A percentile compares a stretch with the other conserved stretches of the same genome.
Conservation (phyloP, 1,139 yeast species). For the Suhomyces panamericanus region DNA sequence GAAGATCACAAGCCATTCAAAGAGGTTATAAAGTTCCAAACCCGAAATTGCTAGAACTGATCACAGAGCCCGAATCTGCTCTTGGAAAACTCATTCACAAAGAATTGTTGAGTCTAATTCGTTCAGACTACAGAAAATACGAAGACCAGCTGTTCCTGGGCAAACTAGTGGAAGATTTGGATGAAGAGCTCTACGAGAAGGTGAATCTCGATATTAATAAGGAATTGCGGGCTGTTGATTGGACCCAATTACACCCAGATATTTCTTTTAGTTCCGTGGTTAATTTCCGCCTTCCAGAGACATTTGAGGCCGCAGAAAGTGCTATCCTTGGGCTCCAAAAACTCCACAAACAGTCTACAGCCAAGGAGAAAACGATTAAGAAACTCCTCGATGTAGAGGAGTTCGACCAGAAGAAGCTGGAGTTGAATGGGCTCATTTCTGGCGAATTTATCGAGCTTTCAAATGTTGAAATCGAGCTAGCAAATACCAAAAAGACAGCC, state of each 20-base stretch:
- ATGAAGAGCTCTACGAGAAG: constrained; percentile 30
- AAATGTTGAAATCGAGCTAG: constrained; percentile 16
- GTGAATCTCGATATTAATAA: constrained; percentile 20
- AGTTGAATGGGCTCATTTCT: constrained; percentile 23
- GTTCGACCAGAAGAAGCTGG: constrained; percentile 5
- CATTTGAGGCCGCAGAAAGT: constrained; percentile 17
- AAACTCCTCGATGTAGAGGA: constrained; percentile 2
- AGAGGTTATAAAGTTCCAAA: constrained; percentile 52
- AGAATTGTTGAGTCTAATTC: constrained; percentile 42
- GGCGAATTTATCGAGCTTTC: constrained; percentile 25
- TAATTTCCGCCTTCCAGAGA: constrained; percentile 14
- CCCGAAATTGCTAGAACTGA: constrained; percentile 19
- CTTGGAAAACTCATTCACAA: constrained; percentile 26
- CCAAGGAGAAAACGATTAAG: constrained; percentile 7
- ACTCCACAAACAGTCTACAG: constrained; percentile 14
- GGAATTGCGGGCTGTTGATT: constrained; percentile 25
- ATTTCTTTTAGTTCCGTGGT: constrained; percentile 8
- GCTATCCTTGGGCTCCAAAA: constrained; percentile 19
- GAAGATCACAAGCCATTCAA: constrained; percentile 54
- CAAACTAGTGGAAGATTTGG: constrained; percentile 39
- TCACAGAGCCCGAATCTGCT: constrained; percentile 16
- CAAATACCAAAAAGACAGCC: background rate
- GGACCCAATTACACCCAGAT: constrained; percentile 11
- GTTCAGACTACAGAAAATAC: constrained; percentile 48
- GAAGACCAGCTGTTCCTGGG: constrained; percentile 24